Base-by-base conservation (phyloP, 768 basidiomycete genomes). In the Termitomyces sp. region DNA sequence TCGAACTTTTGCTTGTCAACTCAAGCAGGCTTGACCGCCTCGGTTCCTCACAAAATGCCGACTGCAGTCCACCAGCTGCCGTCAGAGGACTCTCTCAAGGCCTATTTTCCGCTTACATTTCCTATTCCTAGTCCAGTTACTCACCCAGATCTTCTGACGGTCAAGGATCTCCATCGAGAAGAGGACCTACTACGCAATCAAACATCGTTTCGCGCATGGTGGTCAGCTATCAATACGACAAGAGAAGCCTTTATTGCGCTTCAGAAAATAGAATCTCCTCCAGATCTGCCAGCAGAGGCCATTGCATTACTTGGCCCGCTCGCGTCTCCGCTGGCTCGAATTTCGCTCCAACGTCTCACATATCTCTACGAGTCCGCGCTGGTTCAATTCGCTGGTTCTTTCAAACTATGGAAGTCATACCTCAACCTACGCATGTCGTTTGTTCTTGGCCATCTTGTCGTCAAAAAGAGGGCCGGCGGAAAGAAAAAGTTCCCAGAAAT, bases 381-480 rank as follows among this genome's bases (percentile, higher is more conserved):
- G 22, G 79, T 73, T 3, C 82, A 94, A 59, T 97, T 98, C 64
- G 89, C 95, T 0, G 84, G 81, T 11, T 91, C 88, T 2, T 98
- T 93, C 83, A 94, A 97, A 69, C 73, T 98, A 50, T 98, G 97
- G 97, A 94, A 93, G 66, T 82, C 91, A 0, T 99, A 99, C 70
- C 76, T 98, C 40, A 79, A 78, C 48, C 84, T 87, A 73, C 82
- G 97, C 45, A 86, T 90, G 79, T 77, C 80, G 1, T 97, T 88
- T 70, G 91, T 98, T 3, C 76, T 96, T 10, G 97, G 96, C 2
- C 86, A 82, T 60, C 80, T 78, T 1, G 70, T 86, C 6, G 67
- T 79, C 40, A 88, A 85, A 71, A 88, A 92, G 76, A 81, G 84
- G 46, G 81, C 90, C 3, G 90, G 93, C 1, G 94, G 92, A 11